Evolutionary conservation across 768 basidiomycete genomes (phyloP).

Genomic region (Kwoniella bestiolae): DNA sequence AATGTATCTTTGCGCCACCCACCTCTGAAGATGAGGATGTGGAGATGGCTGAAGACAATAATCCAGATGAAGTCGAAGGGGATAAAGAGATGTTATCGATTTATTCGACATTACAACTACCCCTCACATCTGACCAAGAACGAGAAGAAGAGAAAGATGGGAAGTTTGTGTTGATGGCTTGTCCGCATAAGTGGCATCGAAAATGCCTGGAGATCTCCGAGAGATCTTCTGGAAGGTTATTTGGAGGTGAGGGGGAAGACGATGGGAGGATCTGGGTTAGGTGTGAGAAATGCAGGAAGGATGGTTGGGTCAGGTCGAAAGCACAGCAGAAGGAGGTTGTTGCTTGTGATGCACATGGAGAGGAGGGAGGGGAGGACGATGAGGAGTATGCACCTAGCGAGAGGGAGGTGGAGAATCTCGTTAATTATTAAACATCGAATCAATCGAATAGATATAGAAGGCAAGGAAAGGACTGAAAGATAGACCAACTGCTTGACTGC

Average conservation of each 20-base stretch:
- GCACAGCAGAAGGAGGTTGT: background rate
- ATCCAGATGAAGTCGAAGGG: conserved; percentile 2
- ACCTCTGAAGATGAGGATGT: conserved; percentile 12
- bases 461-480: too few species aligned
- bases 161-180: conserved; percentile 18
- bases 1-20: conserved; percentile 33
- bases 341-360: background rate
- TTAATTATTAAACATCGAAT: background rate
- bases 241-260: conserved; percentile 4
- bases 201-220: conserved; percentile 34
- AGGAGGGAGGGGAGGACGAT: background rate
- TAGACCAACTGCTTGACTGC: background rate
- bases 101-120: conserved; percentile 67
- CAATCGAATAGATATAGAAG: background rate
- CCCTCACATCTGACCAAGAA: background rate
- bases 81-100: conserved; percentile 63
- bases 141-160: background rate
- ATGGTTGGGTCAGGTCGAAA: conserved; percentile 32
- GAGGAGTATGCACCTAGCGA: conserved; percentile 20
- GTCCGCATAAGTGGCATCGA: conserved; percentile 39
- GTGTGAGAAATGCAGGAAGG: conserved; percentile 43
- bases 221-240: conserved; percentile 22
- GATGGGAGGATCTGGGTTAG: conserved; percentile 34
- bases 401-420: conserved; percentile 16
- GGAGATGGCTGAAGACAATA: conserved; percentile 5